Evolutionary conservation across 2,329 filamentous ascomycete genomes (phyloP).

Genomic region (Ophiognomonia clavigignenti-juglandacearum): DNA sequence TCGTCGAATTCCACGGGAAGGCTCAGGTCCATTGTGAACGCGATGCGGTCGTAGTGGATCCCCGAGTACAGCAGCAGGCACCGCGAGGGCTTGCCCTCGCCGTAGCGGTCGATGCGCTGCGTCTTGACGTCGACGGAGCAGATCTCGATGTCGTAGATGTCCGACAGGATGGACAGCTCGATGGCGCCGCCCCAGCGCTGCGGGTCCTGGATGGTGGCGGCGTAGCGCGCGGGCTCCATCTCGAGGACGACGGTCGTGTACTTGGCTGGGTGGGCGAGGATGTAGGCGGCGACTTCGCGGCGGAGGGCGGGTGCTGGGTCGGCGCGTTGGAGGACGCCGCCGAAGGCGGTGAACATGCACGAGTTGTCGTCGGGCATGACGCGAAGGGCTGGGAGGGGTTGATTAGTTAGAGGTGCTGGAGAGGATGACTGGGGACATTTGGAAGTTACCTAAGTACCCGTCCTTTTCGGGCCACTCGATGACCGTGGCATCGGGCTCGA

Average conservation of each 20-base stretch:
- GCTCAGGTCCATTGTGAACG: slow-evolving; percentile 58
- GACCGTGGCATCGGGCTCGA: slow-evolving; percentile 37
- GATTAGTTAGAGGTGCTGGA: slow-evolving; percentile 15
- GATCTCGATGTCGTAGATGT: slow-evolving; percentile 82
- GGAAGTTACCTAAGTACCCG: slow-evolving; percentile 43
- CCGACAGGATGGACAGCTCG: slow-evolving; percentile 78
- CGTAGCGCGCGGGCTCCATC: slow-evolving; percentile 68
- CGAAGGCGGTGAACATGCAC: slow-evolving; percentile 88
- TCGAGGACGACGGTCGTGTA: slow-evolving; percentile 78
- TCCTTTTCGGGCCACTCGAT: slow-evolving; percentile 45
- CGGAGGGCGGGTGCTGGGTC: slow-evolving; percentile 56
- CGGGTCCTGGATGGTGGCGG: slow-evolving; percentile 71
- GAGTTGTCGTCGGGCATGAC: slow-evolving; percentile 98
- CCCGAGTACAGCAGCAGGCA: slow-evolving; percentile 86
- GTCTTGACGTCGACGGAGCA: slow-evolving; percentile 73
- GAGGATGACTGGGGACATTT: not conserved
- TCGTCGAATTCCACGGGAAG: slow-evolving; percentile 71
- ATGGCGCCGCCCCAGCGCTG: slow-evolving; percentile 90
- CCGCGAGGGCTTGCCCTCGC: slow-evolving; percentile 63
- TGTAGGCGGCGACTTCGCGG: slow-evolving; percentile 71
- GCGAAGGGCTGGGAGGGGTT: slow-evolving; percentile 59
- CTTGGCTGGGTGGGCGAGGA: slow-evolving; percentile 64
- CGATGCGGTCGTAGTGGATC: slow-evolving; percentile 90
- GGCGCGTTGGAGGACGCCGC: slow-evolving; percentile 65
- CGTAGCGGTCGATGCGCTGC: slow-evolving; percentile 63